Conservation (phyloP, 2,329 filamentous ascomycete genomes). For the Diaporthe australafricana region DNA sequence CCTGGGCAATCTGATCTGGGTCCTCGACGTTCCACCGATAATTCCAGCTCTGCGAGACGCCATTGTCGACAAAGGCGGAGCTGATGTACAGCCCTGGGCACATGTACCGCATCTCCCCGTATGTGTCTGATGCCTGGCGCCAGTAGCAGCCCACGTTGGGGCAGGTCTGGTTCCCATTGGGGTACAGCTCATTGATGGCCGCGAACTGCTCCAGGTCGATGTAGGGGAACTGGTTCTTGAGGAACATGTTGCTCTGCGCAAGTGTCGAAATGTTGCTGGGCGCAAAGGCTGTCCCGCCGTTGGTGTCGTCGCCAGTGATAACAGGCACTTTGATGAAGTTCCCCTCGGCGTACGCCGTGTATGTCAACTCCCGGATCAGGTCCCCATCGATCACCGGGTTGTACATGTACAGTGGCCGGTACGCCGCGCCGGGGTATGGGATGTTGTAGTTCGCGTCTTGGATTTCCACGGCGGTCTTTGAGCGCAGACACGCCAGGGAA, state of each 20-base stretch:
- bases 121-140: constrained; percentile 67
- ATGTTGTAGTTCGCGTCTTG: constrained; percentile 56
- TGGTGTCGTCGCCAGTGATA: constrained; percentile 63
- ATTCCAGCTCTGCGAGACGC: constrained; percentile 65
- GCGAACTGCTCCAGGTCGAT: constrained; percentile 62
- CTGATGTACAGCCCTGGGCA: constrained; percentile 71
- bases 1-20: constrained; percentile 59
- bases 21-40: constrained; percentile 79
- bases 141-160: constrained; percentile 65
- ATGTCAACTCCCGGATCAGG: constrained; percentile 63
- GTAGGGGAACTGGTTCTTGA: constrained; percentile 68
- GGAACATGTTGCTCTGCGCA: constrained; percentile 63
- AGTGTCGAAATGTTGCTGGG: constrained; percentile 60
- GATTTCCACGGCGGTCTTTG: constrained; percentile 53
- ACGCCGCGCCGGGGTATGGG: constrained; percentile 49
- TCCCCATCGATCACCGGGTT: constrained; percentile 65
- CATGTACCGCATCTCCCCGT: constrained; percentile 74
- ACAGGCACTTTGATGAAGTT: constrained; percentile 34
- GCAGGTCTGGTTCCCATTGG: constrained; percentile 60
- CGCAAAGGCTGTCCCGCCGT: constrained; percentile 74
- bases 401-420: constrained; percentile 63
- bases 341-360: constrained; percentile 54
- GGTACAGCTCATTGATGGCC: constrained; percentile 66
- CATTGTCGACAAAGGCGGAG: constrained; percentile 49
- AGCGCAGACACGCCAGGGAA: constrained; percentile 59